phyloP scores from a whole-genome alignment of 495 filamentous ascomycete species.

The Xylaria castorea region DNA sequence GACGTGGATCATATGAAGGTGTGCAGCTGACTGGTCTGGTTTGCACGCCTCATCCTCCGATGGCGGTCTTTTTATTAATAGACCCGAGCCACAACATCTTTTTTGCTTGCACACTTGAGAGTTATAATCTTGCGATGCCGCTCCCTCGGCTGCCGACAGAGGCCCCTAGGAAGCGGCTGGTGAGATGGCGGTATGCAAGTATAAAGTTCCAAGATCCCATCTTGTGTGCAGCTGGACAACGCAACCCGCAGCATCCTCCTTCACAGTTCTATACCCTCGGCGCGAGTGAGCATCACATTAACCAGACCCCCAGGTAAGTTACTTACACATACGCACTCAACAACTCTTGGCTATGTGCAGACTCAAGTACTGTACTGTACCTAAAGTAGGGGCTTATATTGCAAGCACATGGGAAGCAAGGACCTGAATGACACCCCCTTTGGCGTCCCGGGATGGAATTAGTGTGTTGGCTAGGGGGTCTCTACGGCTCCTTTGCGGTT shows the following conservation, averaged over 20 bases:
- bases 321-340: background rate
- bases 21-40: conserved; percentile 21
- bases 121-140: conserved; percentile 9
- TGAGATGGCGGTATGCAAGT: conserved; percentile 22
- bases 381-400: background rate
- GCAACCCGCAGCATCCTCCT: background rate
- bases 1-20: conserved; percentile 9
- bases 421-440: background rate
- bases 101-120: background rate
- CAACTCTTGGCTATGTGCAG: background rate
- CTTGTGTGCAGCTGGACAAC: background rate
- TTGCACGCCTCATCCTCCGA: conserved; percentile 25
- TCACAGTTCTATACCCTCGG: background rate
- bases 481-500: background rate
- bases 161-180: conserved; percentile 7
- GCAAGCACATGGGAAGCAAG: background rate
- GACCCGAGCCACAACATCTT: conserved; percentile 22
- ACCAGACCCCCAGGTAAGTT: background rate
- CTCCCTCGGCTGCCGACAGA: conserved; percentile 10
- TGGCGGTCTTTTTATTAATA: conserved; percentile 24
- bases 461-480: conserved; percentile 11
- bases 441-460: background rate
- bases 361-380: background rate
- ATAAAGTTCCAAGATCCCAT: conserved; percentile 14
- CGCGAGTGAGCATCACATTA: background rate